These are phyloP conservation scores for Annulohypoxylon stygium DNA, from an alignment of 495 filamentous ascomycete species.

Conservation along the genomic window DNA sequence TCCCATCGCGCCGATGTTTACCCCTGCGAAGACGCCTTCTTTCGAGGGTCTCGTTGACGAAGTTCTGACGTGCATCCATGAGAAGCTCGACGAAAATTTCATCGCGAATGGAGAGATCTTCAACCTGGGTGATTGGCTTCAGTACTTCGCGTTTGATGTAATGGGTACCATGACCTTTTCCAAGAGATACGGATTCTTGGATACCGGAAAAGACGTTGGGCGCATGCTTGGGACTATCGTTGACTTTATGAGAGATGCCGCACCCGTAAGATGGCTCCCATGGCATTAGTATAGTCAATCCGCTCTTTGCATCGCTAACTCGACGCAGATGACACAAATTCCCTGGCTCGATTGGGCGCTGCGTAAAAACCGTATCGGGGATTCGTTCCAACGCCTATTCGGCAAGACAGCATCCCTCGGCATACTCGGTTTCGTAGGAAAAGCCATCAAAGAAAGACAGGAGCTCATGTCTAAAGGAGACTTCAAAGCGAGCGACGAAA, in stretches of 20 bases:
- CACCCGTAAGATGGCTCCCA: constrained; percentile 44
- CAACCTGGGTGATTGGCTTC: constrained; percentile 52
- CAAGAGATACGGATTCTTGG: constrained; percentile 66
- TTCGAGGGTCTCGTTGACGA: constrained; percentile 33
- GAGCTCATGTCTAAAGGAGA: constrained; percentile 3
- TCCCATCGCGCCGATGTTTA: constrained; percentile 58
- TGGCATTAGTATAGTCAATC: neutral
- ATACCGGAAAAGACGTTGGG: constrained; percentile 64
- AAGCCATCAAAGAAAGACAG: constrained; percentile 11
- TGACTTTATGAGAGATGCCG: constrained; percentile 46
- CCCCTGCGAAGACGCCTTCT: constrained; percentile 54
- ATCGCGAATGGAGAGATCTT: neutral
- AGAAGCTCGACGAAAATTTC: constrained; percentile 6
- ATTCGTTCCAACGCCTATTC: neutral
- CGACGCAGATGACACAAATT: constrained; percentile 53
- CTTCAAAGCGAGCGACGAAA: neutral
- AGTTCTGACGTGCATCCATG: constrained; percentile 37
- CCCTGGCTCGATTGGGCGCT: constrained; percentile 54
- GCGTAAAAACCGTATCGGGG: constrained; percentile 17
- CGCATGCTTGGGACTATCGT: constrained; percentile 60
- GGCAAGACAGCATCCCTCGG: constrained; percentile 11
- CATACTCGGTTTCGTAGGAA: constrained; percentile 8
- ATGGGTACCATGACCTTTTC: constrained; percentile 70
- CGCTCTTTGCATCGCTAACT: neutral
- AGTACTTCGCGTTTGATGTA: constrained; percentile 69